Conservation (phyloP, 2,329 filamentous ascomycete genomes). For the Escovopsis sp. region DNA sequence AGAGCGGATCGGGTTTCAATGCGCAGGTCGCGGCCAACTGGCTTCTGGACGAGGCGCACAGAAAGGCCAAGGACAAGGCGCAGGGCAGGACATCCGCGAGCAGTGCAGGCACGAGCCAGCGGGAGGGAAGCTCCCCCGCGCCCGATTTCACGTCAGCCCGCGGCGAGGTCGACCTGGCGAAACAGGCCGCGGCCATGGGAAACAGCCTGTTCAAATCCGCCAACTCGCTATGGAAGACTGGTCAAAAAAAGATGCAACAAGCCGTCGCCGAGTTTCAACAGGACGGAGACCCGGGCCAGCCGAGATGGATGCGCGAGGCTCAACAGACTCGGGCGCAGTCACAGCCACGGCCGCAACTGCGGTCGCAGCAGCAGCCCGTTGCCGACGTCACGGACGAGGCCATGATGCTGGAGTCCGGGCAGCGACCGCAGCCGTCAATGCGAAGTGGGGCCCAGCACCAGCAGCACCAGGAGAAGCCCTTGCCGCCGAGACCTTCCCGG, state of each 20-base stretch:
- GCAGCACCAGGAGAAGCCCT: slow-evolving; percentile 14
- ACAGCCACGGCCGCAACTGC: slow-evolving; percentile 21
- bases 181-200: slow-evolving; percentile 69
- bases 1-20: slow-evolving; percentile 65
- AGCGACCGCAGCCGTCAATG: slow-evolving; percentile 32
- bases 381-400: slow-evolving; percentile 53
- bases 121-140: slow-evolving; percentile 14
- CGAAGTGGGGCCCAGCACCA: slow-evolving; percentile 12
- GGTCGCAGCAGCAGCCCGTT: slow-evolving; percentile 15
- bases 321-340: slow-evolving; percentile 27
- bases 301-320: slow-evolving; percentile 87
- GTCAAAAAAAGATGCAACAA: slow-evolving; percentile 84
- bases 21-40: slow-evolving; percentile 79
- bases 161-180: slow-evolving; percentile 58
- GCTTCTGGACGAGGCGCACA: slow-evolving; percentile 82
- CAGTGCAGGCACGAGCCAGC: slow-evolving; percentile 16
- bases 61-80: slow-evolving; percentile 61
- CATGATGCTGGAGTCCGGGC: slow-evolving; percentile 59
- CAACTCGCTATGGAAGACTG: slow-evolving; percentile 87
- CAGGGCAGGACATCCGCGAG: slow-evolving; percentile 24
- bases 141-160: slow-evolving; percentile 29
- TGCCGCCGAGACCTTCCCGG: slow-evolving; percentile 16
- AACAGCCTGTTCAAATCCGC: slow-evolving; percentile 82
- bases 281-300: slow-evolving; percentile 56
- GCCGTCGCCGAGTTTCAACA: slow-evolving; percentile 75